Conservation (phyloP, 495 filamentous ascomycete genomes). For the Hypoxylon cercidicola region DNA sequence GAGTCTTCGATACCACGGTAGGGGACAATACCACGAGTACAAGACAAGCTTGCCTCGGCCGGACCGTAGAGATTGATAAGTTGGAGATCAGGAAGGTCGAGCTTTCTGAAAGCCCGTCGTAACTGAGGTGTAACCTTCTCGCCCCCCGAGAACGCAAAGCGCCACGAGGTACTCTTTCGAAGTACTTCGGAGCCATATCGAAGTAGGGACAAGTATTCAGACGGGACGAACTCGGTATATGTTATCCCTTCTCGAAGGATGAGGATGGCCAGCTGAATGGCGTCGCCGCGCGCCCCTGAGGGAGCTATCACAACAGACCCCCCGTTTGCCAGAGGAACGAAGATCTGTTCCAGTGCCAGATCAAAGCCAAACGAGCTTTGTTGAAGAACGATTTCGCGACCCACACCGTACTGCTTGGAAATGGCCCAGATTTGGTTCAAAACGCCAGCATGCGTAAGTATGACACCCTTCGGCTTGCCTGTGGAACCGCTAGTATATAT, state of each 20-base stretch:
- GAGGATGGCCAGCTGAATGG: slow-evolving; percentile 30
- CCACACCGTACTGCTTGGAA: slow-evolving; percentile 9
- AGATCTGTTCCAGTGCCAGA: slow-evolving; percentile 38
- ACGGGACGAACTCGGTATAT: slow-evolving; percentile 31
- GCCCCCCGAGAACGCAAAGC: neutral
- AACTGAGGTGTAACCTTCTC: neutral
- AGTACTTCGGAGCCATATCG: neutral
- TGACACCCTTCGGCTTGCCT: slow-evolving; percentile 57
- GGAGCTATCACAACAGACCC: slow-evolving; percentile 38
- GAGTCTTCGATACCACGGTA: neutral
- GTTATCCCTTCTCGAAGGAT: slow-evolving; percentile 37
- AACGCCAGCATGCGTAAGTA: slow-evolving; percentile 43
- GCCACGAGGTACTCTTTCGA: slow-evolving; percentile 24
- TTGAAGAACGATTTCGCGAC: slow-evolving; percentile 37
- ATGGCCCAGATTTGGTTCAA: slow-evolving; percentile 27
- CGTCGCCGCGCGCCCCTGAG: slow-evolving; percentile 29
- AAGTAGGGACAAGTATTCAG: slow-evolving; percentile 25
- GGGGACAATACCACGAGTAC: neutral
- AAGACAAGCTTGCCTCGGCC: neutral
- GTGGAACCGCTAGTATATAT: slow-evolving; percentile 61
- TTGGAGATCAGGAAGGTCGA: neutral
- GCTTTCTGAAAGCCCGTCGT: neutral
- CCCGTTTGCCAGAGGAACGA: slow-evolving; percentile 33
- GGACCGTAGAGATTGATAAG: slow-evolving; percentile 10
- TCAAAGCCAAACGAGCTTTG: slow-evolving; percentile 46